Conservation (phyloP, 2,329 filamentous ascomycete genomes). For the Penicillium sp. region DNA sequence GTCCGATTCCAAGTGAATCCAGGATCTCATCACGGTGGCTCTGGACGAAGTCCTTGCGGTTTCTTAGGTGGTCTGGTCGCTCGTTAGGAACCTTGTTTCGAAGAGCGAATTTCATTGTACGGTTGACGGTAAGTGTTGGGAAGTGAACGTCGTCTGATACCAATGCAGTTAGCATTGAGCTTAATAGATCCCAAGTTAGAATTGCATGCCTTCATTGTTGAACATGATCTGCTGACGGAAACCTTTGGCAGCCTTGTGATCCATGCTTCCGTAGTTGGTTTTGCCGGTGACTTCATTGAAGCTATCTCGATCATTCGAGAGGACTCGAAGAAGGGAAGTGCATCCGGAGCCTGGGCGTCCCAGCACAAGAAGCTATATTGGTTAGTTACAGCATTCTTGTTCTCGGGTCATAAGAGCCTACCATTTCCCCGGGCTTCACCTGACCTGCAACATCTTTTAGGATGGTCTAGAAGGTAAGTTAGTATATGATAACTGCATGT, state of each 20-base stretch:
- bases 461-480: conserved; percentile 35
- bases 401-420: conserved; percentile 18
- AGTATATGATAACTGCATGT: background rate
- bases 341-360: conserved; percentile 69
- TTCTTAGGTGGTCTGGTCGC: conserved; percentile 24
- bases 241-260: conserved; percentile 47
- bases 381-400: conserved; percentile 1
- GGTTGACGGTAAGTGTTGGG: conserved; percentile 69
- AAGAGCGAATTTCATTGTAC: conserved; percentile 71
- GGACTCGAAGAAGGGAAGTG: conserved; percentile 67
- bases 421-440: conserved; percentile 47
- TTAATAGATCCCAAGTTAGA: background rate
- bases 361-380: conserved; percentile 58
- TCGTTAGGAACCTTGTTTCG: conserved; percentile 46
- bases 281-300: conserved; percentile 59
- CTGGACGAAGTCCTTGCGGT: conserved; percentile 33
- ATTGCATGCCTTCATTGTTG: conserved; percentile 60
- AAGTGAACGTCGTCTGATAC: conserved; percentile 65
- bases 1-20: conserved; percentile 37
- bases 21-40: conserved; percentile 36
- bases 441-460: conserved; percentile 42
- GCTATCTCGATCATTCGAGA: conserved; percentile 63
- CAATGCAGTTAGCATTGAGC: background rate
- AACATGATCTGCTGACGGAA: conserved; percentile 58
- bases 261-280: conserved; percentile 54